A percentile compares a stretch with the other conserved stretches of the same genome.
These are phyloP conservation scores for Monosporascus sp. DNA, from an alignment of 2,329 filamentous ascomycete genomes.

Conservation along the genomic window DNA sequence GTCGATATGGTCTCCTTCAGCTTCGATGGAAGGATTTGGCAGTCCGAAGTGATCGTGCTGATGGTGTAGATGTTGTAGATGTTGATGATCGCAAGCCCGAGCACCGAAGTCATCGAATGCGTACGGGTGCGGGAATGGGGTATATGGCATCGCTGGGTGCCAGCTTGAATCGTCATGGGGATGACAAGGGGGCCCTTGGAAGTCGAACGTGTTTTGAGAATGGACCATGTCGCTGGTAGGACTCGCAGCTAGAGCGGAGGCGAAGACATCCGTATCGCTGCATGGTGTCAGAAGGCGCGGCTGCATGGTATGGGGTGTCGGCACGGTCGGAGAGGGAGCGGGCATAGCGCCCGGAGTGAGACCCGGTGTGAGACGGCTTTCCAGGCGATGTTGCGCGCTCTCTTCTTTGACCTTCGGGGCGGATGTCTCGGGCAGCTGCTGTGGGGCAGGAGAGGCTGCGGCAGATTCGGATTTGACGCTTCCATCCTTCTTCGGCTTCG, in stretches of 20 bases:
- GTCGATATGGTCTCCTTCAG: conserved; percentile 20
- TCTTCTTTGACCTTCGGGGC: conserved; percentile 34
- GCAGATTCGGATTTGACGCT: conserved; percentile 34
- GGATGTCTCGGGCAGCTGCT: conserved; percentile 15
- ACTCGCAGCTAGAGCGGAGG: conserved; percentile 25
- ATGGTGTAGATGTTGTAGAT: conserved; percentile 20
- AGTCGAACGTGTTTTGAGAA: conserved; percentile 23
- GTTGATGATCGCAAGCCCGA: conserved; percentile 24
- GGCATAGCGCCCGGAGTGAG: conserved; percentile 26
- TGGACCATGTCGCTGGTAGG: conserved; percentile 27
- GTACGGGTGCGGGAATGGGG: conserved; percentile 36
- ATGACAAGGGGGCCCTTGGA: conserved; percentile 22
- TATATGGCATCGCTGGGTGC: conserved; percentile 29
- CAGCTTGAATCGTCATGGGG: conserved; percentile 22
- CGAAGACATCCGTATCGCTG: conserved; percentile 42
- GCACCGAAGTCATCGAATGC: conserved; percentile 31
- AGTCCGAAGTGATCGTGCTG: conserved; percentile 18
- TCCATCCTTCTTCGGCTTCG: conserved; percentile 32
- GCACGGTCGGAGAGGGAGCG: conserved; percentile 8
- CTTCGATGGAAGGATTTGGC: conserved; percentile 19
- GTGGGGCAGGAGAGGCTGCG: conserved; percentile 11
- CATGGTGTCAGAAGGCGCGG: conserved; percentile 44
- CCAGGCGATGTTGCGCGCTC: conserved; percentile 23
- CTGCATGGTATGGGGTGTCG: conserved; percentile 28
- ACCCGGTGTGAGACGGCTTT: conserved; percentile 19